Evolutionary conservation across 495 filamentous ascomycete genomes (phyloP).

Genomic region (Trichoderma gamsii): DNA sequence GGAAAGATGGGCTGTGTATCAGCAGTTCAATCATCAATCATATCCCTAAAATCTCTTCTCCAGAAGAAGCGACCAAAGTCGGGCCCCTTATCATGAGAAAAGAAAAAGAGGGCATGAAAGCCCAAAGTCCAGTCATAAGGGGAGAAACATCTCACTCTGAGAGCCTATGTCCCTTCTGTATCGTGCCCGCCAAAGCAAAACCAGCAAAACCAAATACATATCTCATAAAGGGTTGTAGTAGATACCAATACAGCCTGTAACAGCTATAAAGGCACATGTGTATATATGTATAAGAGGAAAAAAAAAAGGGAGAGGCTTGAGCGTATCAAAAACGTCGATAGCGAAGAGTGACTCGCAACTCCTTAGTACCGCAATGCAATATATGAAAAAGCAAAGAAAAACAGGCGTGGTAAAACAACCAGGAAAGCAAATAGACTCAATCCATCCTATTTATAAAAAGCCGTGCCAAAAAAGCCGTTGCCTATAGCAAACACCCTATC

Average conservation of each 20-base stretch:
- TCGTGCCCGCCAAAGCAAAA: slow-evolving; percentile 17
- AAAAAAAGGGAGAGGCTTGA: neutral
- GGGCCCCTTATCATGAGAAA: slow-evolving; percentile 18
- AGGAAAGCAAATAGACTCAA: neutral
- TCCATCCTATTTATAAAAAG: slow-evolving; percentile 15
- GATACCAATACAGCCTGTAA: slow-evolving; percentile 16
- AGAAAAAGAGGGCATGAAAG: neutral
- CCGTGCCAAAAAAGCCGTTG: slow-evolving; percentile 12
- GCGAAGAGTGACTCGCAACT: slow-evolving; percentile 16
- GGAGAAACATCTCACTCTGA: neutral
- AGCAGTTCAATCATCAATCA: neutral
- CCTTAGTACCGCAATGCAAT: neutral
- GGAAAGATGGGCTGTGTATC: neutral
- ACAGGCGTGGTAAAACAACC: slow-evolving; percentile 11
- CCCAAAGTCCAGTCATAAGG: neutral
- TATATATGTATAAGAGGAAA: neutral
- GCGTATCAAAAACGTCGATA: slow-evolving; percentile 16
- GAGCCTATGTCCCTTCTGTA: slow-evolving; percentile 1
- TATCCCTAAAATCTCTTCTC: neutral
- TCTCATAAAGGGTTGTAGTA: slow-evolving; percentile 19
- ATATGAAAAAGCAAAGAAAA: slow-evolving; percentile 17
- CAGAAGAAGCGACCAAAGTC: neutral
- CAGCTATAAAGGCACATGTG: slow-evolving; percentile 13
- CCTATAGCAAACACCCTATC: slow-evolving; percentile 12
- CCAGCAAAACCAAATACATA: slow-evolving; percentile 19